Percentiles rank a stretch among this genome's conserved stretches.
phyloP scores from a whole-genome alignment of 805 yeast genomes.

The Suhomyces sp. region DNA sequence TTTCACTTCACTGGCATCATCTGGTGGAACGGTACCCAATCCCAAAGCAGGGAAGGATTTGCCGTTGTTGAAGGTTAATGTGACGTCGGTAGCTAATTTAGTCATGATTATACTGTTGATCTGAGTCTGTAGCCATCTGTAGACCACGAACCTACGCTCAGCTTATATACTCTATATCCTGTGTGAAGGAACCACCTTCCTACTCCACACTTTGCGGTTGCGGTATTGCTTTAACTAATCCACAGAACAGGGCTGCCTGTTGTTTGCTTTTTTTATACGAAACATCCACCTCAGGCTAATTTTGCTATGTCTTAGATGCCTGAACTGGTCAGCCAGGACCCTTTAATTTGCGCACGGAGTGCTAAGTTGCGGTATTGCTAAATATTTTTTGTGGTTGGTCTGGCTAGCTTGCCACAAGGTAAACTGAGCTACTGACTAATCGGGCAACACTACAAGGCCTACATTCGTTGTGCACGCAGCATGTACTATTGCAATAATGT shows the following conservation, averaged over 20 bases:
- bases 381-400: neutral
- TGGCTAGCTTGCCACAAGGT: neutral
- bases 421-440: neutral
- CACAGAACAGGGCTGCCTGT: neutral
- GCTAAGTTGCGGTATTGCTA: neutral
- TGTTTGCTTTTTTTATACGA: neutral
- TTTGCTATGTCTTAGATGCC: neutral
- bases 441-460: neutral
- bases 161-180: neutral
- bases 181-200: neutral
- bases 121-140: neutral
- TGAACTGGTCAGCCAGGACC: too few relatives aligned
- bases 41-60: constrained; percentile 63
- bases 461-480: neutral
- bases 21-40: constrained; percentile 49
- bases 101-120: neutral
- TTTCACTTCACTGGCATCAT: constrained; percentile 28
- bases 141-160: neutral
- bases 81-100: constrained; percentile 31
- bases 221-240: neutral
- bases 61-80: constrained; percentile 55
- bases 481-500: neutral
- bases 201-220: neutral
- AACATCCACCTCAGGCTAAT: neutral
- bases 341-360: neutral